phyloP scores from a whole-genome alignment of 768 basidiomycete species.

The Pleurotus citrinopileatus region DNA sequence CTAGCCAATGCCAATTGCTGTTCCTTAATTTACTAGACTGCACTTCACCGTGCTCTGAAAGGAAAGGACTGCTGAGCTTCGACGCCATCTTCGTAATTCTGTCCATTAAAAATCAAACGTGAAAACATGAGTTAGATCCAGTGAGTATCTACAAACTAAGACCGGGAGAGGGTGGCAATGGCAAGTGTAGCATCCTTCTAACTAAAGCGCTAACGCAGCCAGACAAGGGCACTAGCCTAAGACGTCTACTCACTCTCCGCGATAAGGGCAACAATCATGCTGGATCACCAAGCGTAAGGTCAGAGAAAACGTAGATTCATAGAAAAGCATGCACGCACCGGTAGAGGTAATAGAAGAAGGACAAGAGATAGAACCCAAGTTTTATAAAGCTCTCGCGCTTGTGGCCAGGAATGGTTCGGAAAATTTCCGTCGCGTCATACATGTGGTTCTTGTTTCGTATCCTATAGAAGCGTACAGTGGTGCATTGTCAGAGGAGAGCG shows the following conservation, averaged over 20 bases:
- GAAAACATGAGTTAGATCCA: conserved; percentile 6
- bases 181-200: background rate
- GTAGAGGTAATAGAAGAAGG: conserved; percentile 91
- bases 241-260: conserved; percentile 67
- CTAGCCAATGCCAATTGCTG: too few species aligned
- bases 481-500: conserved; percentile 9
- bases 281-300: conserved; percentile 20
- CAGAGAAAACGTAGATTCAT: background rate
- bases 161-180: background rate
- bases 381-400: conserved; percentile 97
- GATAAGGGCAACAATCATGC: conserved; percentile 87
- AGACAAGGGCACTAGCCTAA: too few species aligned
- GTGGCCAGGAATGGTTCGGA: conserved; percentile 88
- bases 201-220: too few species aligned
- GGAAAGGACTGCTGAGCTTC: background rate
- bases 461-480: conserved; percentile 36
- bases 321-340: conserved; percentile 46
- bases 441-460: conserved; percentile 93
- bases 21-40: too few species aligned
- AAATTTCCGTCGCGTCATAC: conserved; percentile 99
- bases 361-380: conserved; percentile 89
- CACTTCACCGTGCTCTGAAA: background rate
- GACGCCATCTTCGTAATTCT: background rate
- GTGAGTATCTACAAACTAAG: background rate
- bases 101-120: conserved; percentile 7